Base-by-base conservation (phyloP, 148 eudicot species). In the Rhododendron mucronatum region DNA sequence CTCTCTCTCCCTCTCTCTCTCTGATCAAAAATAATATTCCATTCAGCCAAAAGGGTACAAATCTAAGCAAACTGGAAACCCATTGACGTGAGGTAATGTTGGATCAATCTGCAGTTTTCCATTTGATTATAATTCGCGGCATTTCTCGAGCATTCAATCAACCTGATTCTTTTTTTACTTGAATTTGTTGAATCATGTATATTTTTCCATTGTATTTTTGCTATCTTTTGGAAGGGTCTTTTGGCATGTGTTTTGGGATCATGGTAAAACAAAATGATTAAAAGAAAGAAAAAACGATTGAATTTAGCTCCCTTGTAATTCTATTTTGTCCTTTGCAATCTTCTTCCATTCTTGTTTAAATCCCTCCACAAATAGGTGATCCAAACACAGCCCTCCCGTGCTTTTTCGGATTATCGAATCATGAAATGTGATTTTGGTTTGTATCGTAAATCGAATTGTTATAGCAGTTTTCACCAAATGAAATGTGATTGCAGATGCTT, bases 1-100 rank as follows among this genome's bases (percentile, higher is more conserved):
- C 74, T 57, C 44, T 44, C 82, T 61, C 82, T 44, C 53, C 39
- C 7, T 45, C 73, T 39, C 86, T 57, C 53, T 84, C 35, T 77
- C 80, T 73, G 45, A 7, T 12, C 3, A 2, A 6, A 12, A 26
- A 50, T 5, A 47, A 63, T 9, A 21, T 5, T 33, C 26, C 37
- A 3, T 11, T 15, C 3, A 61, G 26, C 47, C 71, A 11, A 59
- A 21, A 50, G 80, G 65, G 26, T 59, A 21, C 7, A 84, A 74
- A 73, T 51, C 86, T 74, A 45, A 75, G 50, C 48, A 18, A 55
- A 55, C 28, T 73, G 45, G 28, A 48, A 33, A 16, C 41, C 41
- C 13, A 16, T 50, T 41, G 4, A 51, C 48, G 10, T 33, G 18
- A 75, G 81, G 81, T 84, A 84, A 84, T 82, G 84, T 35, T 20